These are phyloP conservation scores for Yamadazyma kanchanaburiensis DNA, from an alignment of 1,139 yeast species.

Conservation along the genomic window DNA sequence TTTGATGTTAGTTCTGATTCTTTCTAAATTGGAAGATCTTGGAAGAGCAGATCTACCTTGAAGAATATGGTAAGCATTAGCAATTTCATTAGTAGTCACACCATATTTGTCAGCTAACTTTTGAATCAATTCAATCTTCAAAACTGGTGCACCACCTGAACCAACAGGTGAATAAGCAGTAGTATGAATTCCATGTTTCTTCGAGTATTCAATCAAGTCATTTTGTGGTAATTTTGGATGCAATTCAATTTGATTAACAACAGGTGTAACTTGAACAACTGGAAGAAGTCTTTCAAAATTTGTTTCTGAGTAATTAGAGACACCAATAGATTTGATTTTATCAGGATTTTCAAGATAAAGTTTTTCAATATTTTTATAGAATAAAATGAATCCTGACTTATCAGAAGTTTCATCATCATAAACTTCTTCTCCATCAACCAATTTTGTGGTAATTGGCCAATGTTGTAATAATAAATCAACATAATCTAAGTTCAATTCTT, in stretches of 20 bases:
- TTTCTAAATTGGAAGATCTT: conserved; percentile 36
- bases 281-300: conserved; percentile 44
- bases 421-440: conserved; percentile 25
- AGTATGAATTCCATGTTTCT: conserved; percentile 38
- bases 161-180: conserved; percentile 78
- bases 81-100: conserved; percentile 31
- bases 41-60: conserved; percentile 32
- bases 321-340: conserved; percentile 59
- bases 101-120: conserved; percentile 38
- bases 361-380: conserved; percentile 45
- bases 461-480: conserved; percentile 58
- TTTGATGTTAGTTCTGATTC: conserved; percentile 27
- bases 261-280: conserved; percentile 42
- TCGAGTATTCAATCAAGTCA: conserved; percentile 18
- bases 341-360: conserved; percentile 35
- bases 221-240: conserved; percentile 45
- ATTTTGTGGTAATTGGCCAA: conserved; percentile 47
- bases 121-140: conserved; percentile 30
- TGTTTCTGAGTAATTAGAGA: conserved; percentile 52
- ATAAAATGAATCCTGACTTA: conserved; percentile 37
- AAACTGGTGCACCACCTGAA: conserved; percentile 52
- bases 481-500: conserved; percentile 46
- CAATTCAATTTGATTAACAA: conserved; percentile 41
- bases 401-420: conserved; percentile 31
- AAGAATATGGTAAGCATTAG: conserved; percentile 36